These are phyloP conservation scores for Meripilus lineatus DNA, from an alignment of 1,284 basidiomycete genomes.

Conservation along the genomic window DNA sequence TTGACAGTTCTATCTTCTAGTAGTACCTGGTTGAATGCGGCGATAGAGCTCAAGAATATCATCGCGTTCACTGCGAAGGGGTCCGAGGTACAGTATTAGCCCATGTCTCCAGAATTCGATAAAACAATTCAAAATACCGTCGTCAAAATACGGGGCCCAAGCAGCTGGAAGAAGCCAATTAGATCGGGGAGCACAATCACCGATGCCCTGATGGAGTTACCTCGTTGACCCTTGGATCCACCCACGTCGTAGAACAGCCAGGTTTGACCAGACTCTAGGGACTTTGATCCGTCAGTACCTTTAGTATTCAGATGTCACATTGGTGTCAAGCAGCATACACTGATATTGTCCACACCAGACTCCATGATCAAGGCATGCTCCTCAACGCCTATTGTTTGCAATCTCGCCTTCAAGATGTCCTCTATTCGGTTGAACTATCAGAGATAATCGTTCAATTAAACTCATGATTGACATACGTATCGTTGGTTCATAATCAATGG, in stretches of 20 bases:
- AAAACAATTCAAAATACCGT: slow-evolving; percentile 34
- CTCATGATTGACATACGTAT: slow-evolving; percentile 36
- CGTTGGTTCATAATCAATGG: slow-evolving; percentile 45
- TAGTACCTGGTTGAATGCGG: slow-evolving; percentile 60
- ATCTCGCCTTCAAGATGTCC: slow-evolving; percentile 56
- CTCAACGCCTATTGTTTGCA: slow-evolving; percentile 57
- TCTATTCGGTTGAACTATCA: slow-evolving; percentile 27
- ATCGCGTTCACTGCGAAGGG: slow-evolving; percentile 45
- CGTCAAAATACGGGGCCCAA: slow-evolving; percentile 64
- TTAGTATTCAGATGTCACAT: no score
- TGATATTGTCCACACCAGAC: slow-evolving; percentile 32
- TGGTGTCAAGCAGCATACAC: no score
- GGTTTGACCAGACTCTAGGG: slow-evolving; percentile 37
- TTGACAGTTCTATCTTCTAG: slow-evolving; percentile 54
- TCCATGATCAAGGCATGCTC: slow-evolving; percentile 53
- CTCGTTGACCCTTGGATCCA: slow-evolving; percentile 48
- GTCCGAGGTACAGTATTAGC: not conserved
- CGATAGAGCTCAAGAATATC: slow-evolving; percentile 62
- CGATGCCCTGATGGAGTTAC: slow-evolving; percentile 25
- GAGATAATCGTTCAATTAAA: not conserved
- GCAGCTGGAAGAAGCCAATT: slow-evolving; percentile 34
- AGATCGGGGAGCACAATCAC: not conserved
- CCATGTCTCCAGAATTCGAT: not conserved
- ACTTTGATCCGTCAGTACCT: no score
- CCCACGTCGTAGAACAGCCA: slow-evolving; percentile 63